Evolutionary conservation across 768 basidiomycete species (phyloP).

Genomic region (Kwoniella europaea): DNA sequence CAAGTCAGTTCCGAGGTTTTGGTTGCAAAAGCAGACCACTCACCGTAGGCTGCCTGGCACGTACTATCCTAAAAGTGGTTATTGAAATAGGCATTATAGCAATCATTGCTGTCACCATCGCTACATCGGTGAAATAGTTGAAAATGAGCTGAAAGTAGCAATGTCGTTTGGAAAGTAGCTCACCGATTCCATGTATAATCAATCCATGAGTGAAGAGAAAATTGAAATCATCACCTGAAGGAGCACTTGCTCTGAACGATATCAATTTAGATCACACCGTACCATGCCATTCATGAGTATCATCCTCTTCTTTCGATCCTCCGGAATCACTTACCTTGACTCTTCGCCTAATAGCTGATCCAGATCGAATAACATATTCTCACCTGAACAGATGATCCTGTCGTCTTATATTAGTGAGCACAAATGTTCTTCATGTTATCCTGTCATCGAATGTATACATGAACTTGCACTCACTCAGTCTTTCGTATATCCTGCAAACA

Average conservation of each 20-base stretch:
- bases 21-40: not conserved
- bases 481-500: conserved; percentile 15
- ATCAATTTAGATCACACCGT: not conserved
- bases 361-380: conserved; percentile 24
- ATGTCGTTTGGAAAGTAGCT: not conserved
- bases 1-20: too few relatives aligned
- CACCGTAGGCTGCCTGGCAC: conserved; percentile 3
- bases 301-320: not conserved
- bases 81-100: conserved; percentile 23
- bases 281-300: not conserved
- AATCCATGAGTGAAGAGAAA: conserved; percentile 22
- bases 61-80: conserved; percentile 10
- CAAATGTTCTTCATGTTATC: not conserved
- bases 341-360: conserved; percentile 9
- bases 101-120: conserved; percentile 28
- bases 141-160: not conserved
- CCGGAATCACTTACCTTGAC: conserved; percentile 8
- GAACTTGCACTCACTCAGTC: conserved; percentile 11
- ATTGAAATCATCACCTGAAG: conserved; percentile 26
- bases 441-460: not conserved
- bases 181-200: conserved; percentile 32
- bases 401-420: not conserved
- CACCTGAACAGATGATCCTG: conserved; percentile 21
- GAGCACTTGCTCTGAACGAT: conserved; percentile 3
- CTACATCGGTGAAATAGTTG: conserved; percentile 8